Evolutionary conservation across 805 yeast species (phyloP), one percentile per base, ranked within the genome.

Genomic region (Millerozyma miso): DNA sequence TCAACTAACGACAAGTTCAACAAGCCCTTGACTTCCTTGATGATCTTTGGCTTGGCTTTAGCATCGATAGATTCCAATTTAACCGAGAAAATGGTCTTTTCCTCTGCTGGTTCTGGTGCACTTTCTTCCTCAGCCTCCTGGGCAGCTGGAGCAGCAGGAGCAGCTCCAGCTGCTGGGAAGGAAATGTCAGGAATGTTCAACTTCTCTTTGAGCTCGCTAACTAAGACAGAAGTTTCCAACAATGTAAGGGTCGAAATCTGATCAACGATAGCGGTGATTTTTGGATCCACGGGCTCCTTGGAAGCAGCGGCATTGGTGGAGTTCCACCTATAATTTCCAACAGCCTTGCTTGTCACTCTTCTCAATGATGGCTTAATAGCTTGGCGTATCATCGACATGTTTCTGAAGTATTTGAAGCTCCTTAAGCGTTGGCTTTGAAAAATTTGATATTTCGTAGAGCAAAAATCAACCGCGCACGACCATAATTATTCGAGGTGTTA

Each of bases 11-110:
- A 88, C 57, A 93, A 76, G 13, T 97, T 97, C 59, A 93, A 77
- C 60, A 91, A 73, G 48, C 85, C 77, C 76, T 93, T 93, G 56
- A 93, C 95, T 73, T 93, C 99, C 76, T 93, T 93, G 65, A 93
- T 93, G 66, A 93, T 81, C 84, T 93, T 93, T 47, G 99, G 96
- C 77, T 93, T 93, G 45, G 95, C 69, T 73, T 89, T 90, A 46
- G 98, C 80, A 58, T 93, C 99, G 57, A 93, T 90, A 34, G 91
- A 79, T 65, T 91, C 98, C 59, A 91, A 81, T 73, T 91, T 93
- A 63, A 91, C 71, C 59, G 88, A 76, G 74, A 93, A 93, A 52
- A 93, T 87, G 51, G 96, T 87, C 78, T 91, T 85, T 71, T 89
- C 97, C 68, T 89, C 95, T 42, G 75, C 80, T 47, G 73, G 88